Evolutionary conservation across 768 basidiomycete species (phyloP), one percentile per base, ranked within the genome.

Genomic region (Galerina sulciceps): DNA sequence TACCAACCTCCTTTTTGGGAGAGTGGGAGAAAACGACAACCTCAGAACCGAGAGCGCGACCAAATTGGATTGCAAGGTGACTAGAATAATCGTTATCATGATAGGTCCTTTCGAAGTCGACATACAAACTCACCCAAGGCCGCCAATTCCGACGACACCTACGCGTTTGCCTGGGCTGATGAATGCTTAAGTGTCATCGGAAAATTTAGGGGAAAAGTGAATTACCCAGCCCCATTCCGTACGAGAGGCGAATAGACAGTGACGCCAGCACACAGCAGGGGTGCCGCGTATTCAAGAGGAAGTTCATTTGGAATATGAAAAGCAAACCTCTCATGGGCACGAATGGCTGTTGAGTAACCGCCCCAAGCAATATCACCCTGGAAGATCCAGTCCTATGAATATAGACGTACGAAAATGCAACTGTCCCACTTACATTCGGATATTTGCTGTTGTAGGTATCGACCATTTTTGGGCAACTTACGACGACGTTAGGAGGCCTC

Each of bases 91-190:
- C 37, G 14, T 6, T 22, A 17, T 20, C 48, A 35, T 4, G 34
- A 8, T 49, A 1, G 10, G n/a, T n/a, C n/a, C n/a, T n/a, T 26
- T 49, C 4, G 40, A 6, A 3, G 4, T 1, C 13, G 45, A 10
- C 10, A 10, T 35, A 44, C 18, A 38, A 36, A 53, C 65, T 20
- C 47, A 75, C 75, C 81, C 83, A 15, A 88, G 73, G 17, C 87
- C 87, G 41, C 87, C 87, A 38, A 90, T 79, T 43, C 88, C 87
- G 59, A 89, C 75, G 38, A 90, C 71, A 42, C 86, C 89, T 60
- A 90, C 83, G 59, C 79, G 81, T 73, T 84, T 86, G 42, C 87
- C 87, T 0, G 85, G 83, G 0, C 85, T 86, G 35, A 53, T 62
- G 69, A 17, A n/a, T 8, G 20, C 47, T 15, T 57, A 15, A 20